Conservation (phyloP, 1,284 basidiomycete species). For the Crepidotus sp. region DNA sequence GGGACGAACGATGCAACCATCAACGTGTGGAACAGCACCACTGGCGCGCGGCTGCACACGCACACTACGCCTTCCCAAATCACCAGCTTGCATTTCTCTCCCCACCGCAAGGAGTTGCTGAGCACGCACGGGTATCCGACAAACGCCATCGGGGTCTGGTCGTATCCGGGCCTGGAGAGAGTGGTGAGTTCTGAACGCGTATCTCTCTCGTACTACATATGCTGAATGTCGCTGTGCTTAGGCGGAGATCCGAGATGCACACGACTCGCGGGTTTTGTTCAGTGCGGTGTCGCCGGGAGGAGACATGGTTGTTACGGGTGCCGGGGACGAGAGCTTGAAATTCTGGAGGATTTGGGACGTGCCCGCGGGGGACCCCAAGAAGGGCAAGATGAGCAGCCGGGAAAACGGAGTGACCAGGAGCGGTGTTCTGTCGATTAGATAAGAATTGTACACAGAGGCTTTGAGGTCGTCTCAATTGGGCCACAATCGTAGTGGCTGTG, state of each 20-base stretch:
- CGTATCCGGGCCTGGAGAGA: slow-evolving; percentile 62
- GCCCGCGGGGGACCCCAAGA: slow-evolving; percentile 33
- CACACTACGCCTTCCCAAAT: slow-evolving; percentile 84
- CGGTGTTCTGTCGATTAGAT: slow-evolving; percentile 16
- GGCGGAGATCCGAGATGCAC: slow-evolving; percentile 85
- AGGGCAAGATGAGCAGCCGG: slow-evolving; percentile 41
- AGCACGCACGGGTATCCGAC: slow-evolving; percentile 92
- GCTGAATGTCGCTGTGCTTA: neutral
- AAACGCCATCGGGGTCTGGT: slow-evolving; percentile 60
- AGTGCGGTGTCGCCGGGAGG: slow-evolving; percentile 82
- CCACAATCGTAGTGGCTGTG: neutral
- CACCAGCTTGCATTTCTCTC: slow-evolving; percentile 85
- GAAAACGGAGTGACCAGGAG: slow-evolving; percentile 17
- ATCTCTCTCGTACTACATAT: neutral
- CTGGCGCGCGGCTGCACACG: slow-evolving; percentile 80
- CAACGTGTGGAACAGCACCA: slow-evolving; percentile 89
- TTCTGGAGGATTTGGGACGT: slow-evolving; percentile 81
- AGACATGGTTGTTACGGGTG: slow-evolving; percentile 83
- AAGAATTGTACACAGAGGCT: no score
- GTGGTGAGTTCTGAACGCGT: slow-evolving; percentile 27
- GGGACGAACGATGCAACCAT: slow-evolving; percentile 93
- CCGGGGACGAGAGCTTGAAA: slow-evolving; percentile 91
- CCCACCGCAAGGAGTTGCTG: slow-evolving; percentile 84
- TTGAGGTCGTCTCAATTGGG: no score
- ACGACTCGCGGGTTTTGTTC: slow-evolving; percentile 83